phyloP scores from a whole-genome alignment of 306 rosid species.

The Casuarina glauca region DNA sequence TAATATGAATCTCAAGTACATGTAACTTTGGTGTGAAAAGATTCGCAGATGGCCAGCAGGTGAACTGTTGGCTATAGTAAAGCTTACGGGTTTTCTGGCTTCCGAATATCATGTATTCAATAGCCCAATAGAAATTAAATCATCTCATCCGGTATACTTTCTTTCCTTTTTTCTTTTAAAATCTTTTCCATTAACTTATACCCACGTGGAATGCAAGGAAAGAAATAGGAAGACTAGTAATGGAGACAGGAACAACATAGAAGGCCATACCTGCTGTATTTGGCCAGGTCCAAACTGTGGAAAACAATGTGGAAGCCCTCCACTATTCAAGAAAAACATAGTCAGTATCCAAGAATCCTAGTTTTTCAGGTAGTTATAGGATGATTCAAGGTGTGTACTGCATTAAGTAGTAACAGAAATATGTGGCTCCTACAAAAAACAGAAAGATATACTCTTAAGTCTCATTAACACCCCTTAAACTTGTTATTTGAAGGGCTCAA shows the following conservation, averaged over 20 bases:
- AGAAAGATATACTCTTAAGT: not conserved
- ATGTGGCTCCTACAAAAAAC: not conserved
- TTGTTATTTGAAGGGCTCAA: not conserved
- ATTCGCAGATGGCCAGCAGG: not conserved
- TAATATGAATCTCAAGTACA: not conserved
- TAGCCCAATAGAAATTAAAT: not conserved
- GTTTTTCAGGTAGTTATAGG: not conserved
- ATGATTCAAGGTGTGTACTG: conserved; percentile 4
- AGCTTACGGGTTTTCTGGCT: not conserved
- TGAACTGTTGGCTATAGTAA: conserved; percentile 2
- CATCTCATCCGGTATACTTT: not conserved
- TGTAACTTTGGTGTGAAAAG: not conserved
- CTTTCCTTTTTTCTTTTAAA: too few species aligned
- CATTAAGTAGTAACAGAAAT: not conserved
- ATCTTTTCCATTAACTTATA: not conserved
- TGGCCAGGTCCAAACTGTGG: conserved; percentile 98
- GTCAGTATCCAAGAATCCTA: conserved; percentile 37
- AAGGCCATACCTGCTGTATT: conserved; percentile 74
- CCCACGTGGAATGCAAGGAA: not conserved
- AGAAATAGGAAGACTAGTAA: not conserved
- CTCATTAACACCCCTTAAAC: not conserved
- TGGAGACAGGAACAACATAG: not conserved
- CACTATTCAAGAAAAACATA: conserved; percentile 53
- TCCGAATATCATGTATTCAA: not conserved
- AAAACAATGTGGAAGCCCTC: conserved; percentile 96